Evolutionary conservation across 139 green algal genomes (phyloP), one percentile per base, ranked within the genome.

Genomic region (Ostreobium quekettii): DNA sequence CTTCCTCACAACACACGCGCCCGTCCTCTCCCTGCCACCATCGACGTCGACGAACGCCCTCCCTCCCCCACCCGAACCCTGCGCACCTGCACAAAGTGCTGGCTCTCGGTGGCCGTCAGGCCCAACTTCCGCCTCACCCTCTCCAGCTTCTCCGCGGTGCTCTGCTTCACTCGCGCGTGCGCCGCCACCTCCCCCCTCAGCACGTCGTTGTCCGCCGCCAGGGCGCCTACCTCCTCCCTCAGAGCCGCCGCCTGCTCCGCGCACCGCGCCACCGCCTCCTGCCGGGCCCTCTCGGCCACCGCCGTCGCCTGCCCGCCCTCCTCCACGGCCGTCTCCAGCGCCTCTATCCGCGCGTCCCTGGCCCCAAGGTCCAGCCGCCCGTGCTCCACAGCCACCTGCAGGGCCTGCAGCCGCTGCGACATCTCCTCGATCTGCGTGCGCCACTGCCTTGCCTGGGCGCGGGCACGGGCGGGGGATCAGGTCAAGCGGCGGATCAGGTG

Each of bases 201-300:
- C 8, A 66, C 59, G 7, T 39, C 32, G 47, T 66, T 66, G 7
- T 66, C 30, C 4, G 28, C 59, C 30, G 28, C 15, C 53, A 62
- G 53, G 8, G 24, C 19, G 7, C n/a, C 53, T 8, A 28, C 22
- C 31, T 62, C 53, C n/a, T 22, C n/a, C 19, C 53, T 11, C 11
- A 53, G 42, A 11, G 11, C 42, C 42, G 42, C 11, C 11, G 19
- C 19, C 42, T 53, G 42, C 19, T 11, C 42, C 11, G 11, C 42
- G 15, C 11, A 53, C 42, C 19, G 15, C 42, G 11, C 19, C 42
- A 11, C 19, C 19, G 11, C 19, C 42, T 53, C 15, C 19, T 53
- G 15, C 15, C 15, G 11, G 15, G 11, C 42, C 42, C 19, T 53
- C 15, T 19, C 19, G 42, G 19, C 15, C 15, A 19, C 42, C 19